Percentiles rank a stretch among this genome's conserved stretches.
These are phyloP conservation scores for Rhizopogon rudus DNA, from an alignment of 768 basidiomycete genomes.

Conservation along the genomic window DNA sequence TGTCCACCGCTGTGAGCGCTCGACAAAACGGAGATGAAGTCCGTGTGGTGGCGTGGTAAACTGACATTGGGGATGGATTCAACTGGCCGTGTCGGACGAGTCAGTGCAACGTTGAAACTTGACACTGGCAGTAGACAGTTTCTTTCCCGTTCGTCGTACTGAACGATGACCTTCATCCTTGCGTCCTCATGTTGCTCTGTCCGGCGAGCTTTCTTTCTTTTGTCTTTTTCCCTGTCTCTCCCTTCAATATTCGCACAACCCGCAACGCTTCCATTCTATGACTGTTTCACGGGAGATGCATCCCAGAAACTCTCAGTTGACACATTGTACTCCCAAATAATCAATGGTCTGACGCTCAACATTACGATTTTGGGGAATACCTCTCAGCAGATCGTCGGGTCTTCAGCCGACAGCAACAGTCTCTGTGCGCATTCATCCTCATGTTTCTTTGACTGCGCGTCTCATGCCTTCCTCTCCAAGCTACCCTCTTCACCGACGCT, in stretches of 20 bases:
- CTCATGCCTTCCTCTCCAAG: conserved; percentile 31
- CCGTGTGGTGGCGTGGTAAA: conserved; percentile 22
- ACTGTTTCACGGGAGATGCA: conserved; percentile 58
- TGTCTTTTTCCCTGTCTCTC: conserved; percentile 13
- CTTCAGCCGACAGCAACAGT: conserved; percentile 54
- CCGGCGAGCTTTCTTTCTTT: conserved; percentile 1
- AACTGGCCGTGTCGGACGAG: background rate
- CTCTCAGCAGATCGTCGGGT: conserved; percentile 54
- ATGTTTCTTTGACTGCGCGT: conserved; percentile 1
- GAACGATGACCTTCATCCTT: conserved; percentile 18
- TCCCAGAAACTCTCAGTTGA: conserved; percentile 60
- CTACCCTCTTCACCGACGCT: conserved; percentile 84
- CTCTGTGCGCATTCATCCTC: conserved; percentile 46
- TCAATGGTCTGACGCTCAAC: conserved; percentile 49
- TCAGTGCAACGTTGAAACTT: conserved; percentile 9
- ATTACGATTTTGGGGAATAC: conserved; percentile 68
- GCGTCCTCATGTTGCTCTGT: conserved; percentile 6
- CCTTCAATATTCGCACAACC: conserved; percentile 44
- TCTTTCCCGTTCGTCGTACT: conserved; percentile 10
- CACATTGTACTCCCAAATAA: conserved; percentile 69
- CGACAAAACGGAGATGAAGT: background rate
- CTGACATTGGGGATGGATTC: conserved; percentile 6
- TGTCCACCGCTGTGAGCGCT: background rate
- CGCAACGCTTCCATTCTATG: conserved; percentile 54
- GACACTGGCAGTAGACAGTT: conserved; percentile 6